These are phyloP conservation scores for Annulohypoxylon stygium DNA, from an alignment of 495 filamentous ascomycete species.

Conservation along the genomic window DNA sequence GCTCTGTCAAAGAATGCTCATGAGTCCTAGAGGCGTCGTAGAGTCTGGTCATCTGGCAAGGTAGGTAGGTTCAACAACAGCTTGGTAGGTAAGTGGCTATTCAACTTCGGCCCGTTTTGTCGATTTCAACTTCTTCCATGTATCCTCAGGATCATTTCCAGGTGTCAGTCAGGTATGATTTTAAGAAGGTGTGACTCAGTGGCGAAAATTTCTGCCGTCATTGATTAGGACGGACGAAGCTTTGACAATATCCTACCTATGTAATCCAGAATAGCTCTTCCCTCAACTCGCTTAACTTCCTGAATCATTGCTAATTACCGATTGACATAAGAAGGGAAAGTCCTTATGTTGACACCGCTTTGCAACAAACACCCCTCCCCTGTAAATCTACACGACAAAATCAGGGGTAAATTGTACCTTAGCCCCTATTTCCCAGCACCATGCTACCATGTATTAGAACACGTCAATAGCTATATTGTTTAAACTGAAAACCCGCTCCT, in stretches of 20 bases:
- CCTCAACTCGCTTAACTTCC: neutral
- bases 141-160: neutral
- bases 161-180: neutral
- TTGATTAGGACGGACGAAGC: neutral
- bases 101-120: neutral
- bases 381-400: neutral
- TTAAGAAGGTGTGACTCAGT: constrained; percentile 1
- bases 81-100: neutral
- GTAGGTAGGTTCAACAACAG: neutral
- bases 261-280: neutral
- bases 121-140: neutral
- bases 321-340: neutral
- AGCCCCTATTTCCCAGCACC: neutral
- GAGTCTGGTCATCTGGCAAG: neutral
- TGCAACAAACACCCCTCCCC: neutral
- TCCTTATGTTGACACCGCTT: neutral
- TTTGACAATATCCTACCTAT: neutral
- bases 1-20: neutral
- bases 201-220: neutral
- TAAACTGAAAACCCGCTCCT: neutral
- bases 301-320: neutral
- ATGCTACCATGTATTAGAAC: neutral
- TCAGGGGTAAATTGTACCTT: neutral
- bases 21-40: neutral
- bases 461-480: neutral